Conservation (phyloP, 2,329 filamentous ascomycete species). For the Sporothrix euskadiensis region DNA sequence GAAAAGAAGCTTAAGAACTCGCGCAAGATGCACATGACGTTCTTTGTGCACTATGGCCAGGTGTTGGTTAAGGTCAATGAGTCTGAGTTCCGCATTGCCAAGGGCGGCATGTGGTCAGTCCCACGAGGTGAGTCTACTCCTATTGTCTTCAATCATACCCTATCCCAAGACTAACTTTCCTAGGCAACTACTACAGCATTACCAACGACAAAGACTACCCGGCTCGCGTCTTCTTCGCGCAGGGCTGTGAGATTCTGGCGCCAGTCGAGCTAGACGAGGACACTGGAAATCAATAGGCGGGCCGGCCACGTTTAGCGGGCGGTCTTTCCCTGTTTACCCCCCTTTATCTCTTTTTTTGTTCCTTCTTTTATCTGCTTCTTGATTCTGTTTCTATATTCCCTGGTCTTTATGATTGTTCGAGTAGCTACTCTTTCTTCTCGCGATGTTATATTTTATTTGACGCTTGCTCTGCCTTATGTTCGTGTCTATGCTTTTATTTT, state of each 20-base stretch:
- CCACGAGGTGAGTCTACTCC: slow-evolving; percentile 72
- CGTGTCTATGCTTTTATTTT: not conserved
- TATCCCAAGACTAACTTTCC: slow-evolving; percentile 18
- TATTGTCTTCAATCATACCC: not conserved
- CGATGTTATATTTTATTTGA: slow-evolving; percentile 4
- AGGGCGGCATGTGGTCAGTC: slow-evolving; percentile 90
- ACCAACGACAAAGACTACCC: slow-evolving; percentile 71
- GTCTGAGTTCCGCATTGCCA: slow-evolving; percentile 76
- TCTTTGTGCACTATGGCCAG: slow-evolving; percentile 83
- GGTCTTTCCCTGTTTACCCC: not conserved
- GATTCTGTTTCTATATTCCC: slow-evolving; percentile 9
- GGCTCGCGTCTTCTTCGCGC: slow-evolving; percentile 86
- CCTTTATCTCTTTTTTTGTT: not conserved
- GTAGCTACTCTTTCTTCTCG: not conserved
- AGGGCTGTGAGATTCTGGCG: slow-evolving; percentile 66
- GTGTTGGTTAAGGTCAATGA: slow-evolving; percentile 78
- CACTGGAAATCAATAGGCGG: not conserved
- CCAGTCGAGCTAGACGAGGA: slow-evolving; percentile 32
- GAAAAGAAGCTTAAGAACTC: slow-evolving; percentile 90
- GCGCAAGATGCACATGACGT: slow-evolving; percentile 94
- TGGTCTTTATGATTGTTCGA: not conserved
- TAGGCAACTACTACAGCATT: slow-evolving; percentile 94
- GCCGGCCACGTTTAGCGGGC: slow-evolving; percentile 26
- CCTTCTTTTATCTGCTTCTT: not conserved
- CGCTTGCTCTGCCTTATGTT: not conserved